A percentile compares a stretch with the other conserved stretches of the same genome.
phyloP scores from a whole-genome alignment of 73 alveolate species.

The Tetrahymena thermophila region DNA sequence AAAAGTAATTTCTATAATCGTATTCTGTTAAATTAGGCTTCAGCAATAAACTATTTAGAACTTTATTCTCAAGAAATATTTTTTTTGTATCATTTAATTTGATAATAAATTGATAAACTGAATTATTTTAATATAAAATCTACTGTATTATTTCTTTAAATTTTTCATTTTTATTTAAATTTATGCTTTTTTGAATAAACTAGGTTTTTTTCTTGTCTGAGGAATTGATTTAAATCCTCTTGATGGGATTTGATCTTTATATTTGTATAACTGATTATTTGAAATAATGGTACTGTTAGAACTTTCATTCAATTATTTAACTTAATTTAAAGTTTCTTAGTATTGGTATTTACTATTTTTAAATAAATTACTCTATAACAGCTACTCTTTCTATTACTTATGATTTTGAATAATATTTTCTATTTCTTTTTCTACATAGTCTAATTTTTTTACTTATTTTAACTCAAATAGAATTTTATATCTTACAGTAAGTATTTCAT shows the following conservation, averaged over 20 bases:
- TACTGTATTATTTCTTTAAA: not conserved
- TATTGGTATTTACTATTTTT: not conserved
- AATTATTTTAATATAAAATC: not conserved
- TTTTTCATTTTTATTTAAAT: not conserved
- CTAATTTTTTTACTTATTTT: no score
- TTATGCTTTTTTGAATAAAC: not conserved
- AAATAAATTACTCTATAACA: no score
- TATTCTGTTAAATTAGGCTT: not conserved
- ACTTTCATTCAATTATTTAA: not conserved
- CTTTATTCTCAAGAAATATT: not conserved
- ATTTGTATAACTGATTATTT: no score
- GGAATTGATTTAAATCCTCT: not conserved
- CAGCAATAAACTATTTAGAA: not conserved
- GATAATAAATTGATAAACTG: not conserved
- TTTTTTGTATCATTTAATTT: not conserved
- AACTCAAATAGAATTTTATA: not conserved
- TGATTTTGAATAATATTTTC: not conserved
- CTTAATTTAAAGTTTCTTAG: not conserved
- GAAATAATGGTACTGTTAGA: not conserved
- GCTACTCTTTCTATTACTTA: not conserved
- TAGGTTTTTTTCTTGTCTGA: not conserved
- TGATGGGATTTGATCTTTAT: no score
- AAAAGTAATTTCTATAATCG: not conserved
- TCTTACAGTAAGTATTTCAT: not conserved
- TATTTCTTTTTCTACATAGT: not conserved